These are phyloP conservation scores for Pyracantha coccinea DNA, from an alignment of 331 rosid genomes.

Conservation along the genomic window DNA sequence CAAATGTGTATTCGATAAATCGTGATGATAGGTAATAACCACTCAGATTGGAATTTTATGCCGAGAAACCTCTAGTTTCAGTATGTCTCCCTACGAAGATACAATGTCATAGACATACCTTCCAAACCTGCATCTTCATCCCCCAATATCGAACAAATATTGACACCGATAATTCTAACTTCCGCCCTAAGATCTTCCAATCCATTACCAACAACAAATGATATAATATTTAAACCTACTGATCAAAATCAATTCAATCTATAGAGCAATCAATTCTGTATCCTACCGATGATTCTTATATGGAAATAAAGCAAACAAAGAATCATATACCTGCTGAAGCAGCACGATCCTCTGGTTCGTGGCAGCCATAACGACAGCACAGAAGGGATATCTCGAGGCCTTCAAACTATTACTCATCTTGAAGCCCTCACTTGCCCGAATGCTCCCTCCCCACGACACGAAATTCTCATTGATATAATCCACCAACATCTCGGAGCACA, in stretches of 20 bases:
- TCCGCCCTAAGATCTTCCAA: neutral
- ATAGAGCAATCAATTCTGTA: neutral
- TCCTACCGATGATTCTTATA: neutral
- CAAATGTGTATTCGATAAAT: neutral
- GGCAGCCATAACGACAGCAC: constrained; percentile 92
- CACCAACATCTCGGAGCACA: constrained; percentile 50
- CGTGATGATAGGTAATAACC: neutral
- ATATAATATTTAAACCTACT: neutral
- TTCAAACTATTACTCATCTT: constrained; percentile 97
- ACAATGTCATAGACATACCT: neutral
- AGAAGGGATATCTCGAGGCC: constrained; percentile 88
- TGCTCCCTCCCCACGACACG: constrained; percentile 94
- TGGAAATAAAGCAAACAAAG: neutral
- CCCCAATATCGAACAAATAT: neutral
- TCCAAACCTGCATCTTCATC: neutral
- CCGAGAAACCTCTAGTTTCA: neutral
- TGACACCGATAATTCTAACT: neutral
- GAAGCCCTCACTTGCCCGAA: constrained; percentile 87
- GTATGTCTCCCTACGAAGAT: neutral
- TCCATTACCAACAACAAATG: neutral
- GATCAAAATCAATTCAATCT: neutral
- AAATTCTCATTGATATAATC: constrained; percentile 81
- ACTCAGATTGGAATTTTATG: neutral
- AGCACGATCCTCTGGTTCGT: constrained; percentile 89
- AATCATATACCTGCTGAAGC: constrained; percentile 71